Evolutionary conservation across 495 filamentous ascomycete species (phyloP).

Genomic region (Halenospora varia): DNA sequence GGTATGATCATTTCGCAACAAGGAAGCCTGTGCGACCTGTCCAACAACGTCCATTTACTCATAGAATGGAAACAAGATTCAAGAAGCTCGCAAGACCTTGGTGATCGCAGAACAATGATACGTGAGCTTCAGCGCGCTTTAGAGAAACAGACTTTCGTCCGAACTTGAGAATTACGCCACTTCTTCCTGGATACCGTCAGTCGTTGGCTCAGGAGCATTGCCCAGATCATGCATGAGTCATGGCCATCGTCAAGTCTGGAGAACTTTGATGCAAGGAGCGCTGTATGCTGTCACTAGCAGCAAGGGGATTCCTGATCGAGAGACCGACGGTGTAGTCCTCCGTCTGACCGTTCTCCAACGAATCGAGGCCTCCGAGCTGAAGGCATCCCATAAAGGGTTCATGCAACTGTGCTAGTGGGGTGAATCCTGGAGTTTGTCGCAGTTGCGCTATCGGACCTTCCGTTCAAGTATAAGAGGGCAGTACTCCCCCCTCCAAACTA

Average conservation of each 20-base stretch:
- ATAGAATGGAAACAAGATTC: conserved; percentile 17
- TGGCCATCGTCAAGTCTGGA: conserved; percentile 1
- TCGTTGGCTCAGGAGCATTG: neutral
- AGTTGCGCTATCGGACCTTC: conserved; percentile 9
- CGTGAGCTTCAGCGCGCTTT: neutral
- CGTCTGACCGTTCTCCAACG: conserved; percentile 3
- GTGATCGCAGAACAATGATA: conserved; percentile 5
- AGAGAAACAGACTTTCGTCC: conserved; percentile 1
- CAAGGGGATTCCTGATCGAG: conserved; percentile 3
- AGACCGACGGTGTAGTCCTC: conserved; percentile 1
- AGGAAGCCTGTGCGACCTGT: conserved; percentile 19
- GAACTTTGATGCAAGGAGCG: conserved; percentile 1
- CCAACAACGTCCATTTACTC: conserved; percentile 12
- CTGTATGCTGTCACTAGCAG: conserved; percentile 1
- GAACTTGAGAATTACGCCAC: neutral
- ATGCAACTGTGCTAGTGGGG: conserved; percentile 8
- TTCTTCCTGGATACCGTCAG: neutral
- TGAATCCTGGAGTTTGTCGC: conserved; percentile 13
- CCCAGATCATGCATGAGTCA: neutral
- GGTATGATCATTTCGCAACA: conserved; percentile 9
- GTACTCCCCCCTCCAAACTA: conserved; percentile 12
- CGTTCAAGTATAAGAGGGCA: neutral
- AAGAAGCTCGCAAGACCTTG: conserved; percentile 14
- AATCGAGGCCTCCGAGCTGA: neutral
- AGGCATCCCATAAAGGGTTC: conserved; percentile 5